These are phyloP conservation scores for Polytrichum commune DNA, from an alignment of 225 moss, liverwort and hornwort species.

Conservation along the genomic window DNA sequence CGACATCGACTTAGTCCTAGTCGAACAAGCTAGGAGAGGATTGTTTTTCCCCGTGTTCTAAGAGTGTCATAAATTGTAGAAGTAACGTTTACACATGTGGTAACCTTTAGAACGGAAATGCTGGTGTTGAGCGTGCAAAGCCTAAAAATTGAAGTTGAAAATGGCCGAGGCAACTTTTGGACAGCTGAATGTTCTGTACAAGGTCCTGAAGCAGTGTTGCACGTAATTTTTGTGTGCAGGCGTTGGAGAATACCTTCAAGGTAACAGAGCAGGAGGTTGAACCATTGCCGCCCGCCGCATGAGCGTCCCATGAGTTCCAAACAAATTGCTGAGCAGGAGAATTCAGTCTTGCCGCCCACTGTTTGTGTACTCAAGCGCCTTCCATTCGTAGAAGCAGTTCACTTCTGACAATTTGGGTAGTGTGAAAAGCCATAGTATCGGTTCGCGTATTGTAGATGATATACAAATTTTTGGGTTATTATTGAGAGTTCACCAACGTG, in stretches of 20 bases:
- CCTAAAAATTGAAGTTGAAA: too few species aligned
- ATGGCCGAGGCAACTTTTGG: too few species aligned
- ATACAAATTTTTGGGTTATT: background rate
- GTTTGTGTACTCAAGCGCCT: background rate
- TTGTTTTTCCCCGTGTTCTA: too few species aligned
- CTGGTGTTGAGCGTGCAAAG: too few species aligned
- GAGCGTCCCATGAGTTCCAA: constrained; percentile 1
- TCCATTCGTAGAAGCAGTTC: constrained; percentile 8
- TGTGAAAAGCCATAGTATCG: background rate
- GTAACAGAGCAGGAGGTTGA: constrained; percentile 15
- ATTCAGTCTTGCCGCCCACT: constrained; percentile 23
- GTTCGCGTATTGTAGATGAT: background rate
- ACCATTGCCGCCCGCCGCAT: constrained; percentile 9
- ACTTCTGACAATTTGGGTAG: background rate
- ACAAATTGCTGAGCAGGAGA: constrained; percentile 30
- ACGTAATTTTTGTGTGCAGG: constrained; percentile 26
- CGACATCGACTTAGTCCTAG: too few species aligned
- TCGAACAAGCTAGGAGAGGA: too few species aligned
- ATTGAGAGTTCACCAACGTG: background rate
- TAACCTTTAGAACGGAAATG: too few species aligned
- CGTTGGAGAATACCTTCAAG: constrained; percentile 70
- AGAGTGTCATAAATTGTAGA: too few species aligned
- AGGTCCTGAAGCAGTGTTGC: background rate
- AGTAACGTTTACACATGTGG: too few species aligned
- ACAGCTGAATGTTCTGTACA: background rate